Percentiles rank a stretch among this genome's conserved stretches.
Conservation (phyloP, 331 rosid genomes). For the Quercus tomentella region DNA sequence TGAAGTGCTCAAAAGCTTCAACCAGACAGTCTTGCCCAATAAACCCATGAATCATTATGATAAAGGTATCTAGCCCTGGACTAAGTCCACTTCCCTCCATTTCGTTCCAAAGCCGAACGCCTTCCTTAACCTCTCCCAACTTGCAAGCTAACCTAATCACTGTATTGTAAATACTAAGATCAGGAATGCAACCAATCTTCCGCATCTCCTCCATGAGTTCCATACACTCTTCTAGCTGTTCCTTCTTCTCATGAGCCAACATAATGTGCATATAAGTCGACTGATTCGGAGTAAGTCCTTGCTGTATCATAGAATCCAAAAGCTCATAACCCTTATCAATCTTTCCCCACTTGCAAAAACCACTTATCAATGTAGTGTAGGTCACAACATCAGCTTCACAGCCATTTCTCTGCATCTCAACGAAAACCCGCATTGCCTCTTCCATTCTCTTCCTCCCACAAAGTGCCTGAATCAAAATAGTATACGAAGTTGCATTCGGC, state of each 20-base stretch:
- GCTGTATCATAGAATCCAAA: slow-evolving; percentile 67
- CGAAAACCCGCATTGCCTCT: slow-evolving; percentile 62
- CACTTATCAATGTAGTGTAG: slow-evolving; percentile 68
- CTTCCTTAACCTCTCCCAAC: slow-evolving; percentile 72
- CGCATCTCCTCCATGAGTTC: slow-evolving; percentile 68
- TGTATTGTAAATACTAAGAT: slow-evolving; percentile 58
- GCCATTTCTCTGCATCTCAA: slow-evolving; percentile 73
- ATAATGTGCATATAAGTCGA: slow-evolving; percentile 55
- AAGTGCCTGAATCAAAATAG: slow-evolving; percentile 69
- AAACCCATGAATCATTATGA: slow-evolving; percentile 83
- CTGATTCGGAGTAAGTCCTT: slow-evolving; percentile 62
- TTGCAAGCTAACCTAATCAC: slow-evolving; percentile 77
- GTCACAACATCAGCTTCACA: slow-evolving; percentile 65
- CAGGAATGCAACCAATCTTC: slow-evolving; percentile 66
- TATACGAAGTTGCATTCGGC: slow-evolving; percentile 67
- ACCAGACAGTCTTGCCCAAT: slow-evolving; percentile 52
- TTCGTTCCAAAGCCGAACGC: slow-evolving; percentile 69
- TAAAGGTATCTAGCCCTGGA: slow-evolving; percentile 67
- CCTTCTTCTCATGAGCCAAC: slow-evolving; percentile 86
- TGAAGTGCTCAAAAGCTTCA: slow-evolving; percentile 81
- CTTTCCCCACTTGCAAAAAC: slow-evolving; percentile 87
- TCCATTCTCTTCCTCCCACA: slow-evolving; percentile 67
- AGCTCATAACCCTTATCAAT: slow-evolving; percentile 64
- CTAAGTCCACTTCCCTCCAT: slow-evolving; percentile 58
- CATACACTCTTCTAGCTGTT: slow-evolving; percentile 74